Percentiles rank a stretch among this genome's conserved stretches.
Evolutionary conservation across 2,329 filamentous ascomycete species (phyloP).

Genomic region (Didymella pomorum): DNA sequence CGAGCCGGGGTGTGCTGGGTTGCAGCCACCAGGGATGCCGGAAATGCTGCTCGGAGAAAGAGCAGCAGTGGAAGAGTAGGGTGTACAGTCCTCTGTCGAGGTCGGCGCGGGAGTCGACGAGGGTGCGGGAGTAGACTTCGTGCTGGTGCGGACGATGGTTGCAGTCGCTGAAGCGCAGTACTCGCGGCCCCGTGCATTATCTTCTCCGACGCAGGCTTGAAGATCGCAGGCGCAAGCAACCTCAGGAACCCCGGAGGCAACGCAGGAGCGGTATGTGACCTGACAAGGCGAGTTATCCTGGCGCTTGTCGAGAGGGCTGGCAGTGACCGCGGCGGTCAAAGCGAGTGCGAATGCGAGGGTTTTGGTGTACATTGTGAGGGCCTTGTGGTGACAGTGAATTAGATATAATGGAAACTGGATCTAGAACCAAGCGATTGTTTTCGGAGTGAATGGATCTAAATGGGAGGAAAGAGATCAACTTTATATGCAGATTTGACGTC

Average conservation of each 20-base stretch:
- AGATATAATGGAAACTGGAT: not conserved
- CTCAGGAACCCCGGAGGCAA: conserved; percentile 22
- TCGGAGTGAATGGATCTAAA: not conserved
- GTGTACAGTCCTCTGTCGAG: not conserved
- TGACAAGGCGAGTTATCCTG: conserved; percentile 14
- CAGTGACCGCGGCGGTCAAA: conserved; percentile 17
- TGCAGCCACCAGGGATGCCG: conserved; percentile 11
- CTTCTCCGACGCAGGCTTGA: conserved; percentile 19
- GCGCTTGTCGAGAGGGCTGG: conserved; percentile 16
- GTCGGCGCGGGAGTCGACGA: no score
- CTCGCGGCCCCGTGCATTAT: conserved; percentile 19
- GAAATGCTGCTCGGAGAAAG: not conserved
- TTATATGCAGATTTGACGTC: conserved; percentile 12
- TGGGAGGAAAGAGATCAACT: not conserved
- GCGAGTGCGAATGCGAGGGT: conserved; percentile 18
- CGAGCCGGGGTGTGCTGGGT: conserved; percentile 16
- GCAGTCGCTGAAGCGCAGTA: conserved; percentile 24
- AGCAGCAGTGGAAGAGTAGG: no score
- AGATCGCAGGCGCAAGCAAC: conserved; percentile 23
- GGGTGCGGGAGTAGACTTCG: not conserved
- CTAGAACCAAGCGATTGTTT: not conserved
- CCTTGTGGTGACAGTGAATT: conserved; percentile 1
- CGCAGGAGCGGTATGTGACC: conserved; percentile 18
- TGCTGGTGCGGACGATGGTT: conserved; percentile 5
- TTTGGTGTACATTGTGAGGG: conserved; percentile 20